Conservation (phyloP, 768 basidiomycete genomes). For the Agaricus subrufescens region DNA sequence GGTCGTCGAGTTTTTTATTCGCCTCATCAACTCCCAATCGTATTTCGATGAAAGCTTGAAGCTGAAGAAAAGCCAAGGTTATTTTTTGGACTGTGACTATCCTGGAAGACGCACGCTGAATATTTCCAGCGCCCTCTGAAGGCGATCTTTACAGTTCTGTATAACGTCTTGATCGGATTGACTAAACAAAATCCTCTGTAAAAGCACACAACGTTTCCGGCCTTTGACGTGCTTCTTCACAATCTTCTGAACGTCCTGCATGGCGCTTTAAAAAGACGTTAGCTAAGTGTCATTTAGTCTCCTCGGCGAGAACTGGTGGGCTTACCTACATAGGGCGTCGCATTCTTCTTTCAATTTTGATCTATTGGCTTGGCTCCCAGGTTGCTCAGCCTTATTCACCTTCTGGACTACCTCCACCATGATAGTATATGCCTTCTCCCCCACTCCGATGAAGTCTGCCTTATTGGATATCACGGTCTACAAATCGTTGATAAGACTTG, state of each 20-base stretch:
- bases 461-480: conserved; percentile 3
- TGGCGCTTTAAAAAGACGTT: not conserved
- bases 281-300: not conserved
- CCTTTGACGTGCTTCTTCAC: not conserved
- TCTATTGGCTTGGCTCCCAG: not conserved
- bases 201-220: not conserved
- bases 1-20: not conserved
- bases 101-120: not conserved
- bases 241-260: not conserved
- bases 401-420: not conserved
- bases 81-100: not conserved
- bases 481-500: not conserved
- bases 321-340: not conserved
- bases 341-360: not conserved
- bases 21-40: too few relatives aligned
- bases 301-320: not conserved
- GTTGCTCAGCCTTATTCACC: not conserved
- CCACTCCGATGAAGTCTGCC: not conserved
- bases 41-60: conserved; percentile 5
- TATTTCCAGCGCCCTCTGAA: not conserved
- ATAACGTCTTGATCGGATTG: not conserved
- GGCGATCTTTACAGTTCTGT: not conserved
- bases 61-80: not conserved
- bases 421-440: not conserved
- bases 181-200: not conserved